These are phyloP conservation scores for Neurospora sp. DNA, from an alignment of 495 filamentous ascomycete genomes.

Conservation along the genomic window DNA sequence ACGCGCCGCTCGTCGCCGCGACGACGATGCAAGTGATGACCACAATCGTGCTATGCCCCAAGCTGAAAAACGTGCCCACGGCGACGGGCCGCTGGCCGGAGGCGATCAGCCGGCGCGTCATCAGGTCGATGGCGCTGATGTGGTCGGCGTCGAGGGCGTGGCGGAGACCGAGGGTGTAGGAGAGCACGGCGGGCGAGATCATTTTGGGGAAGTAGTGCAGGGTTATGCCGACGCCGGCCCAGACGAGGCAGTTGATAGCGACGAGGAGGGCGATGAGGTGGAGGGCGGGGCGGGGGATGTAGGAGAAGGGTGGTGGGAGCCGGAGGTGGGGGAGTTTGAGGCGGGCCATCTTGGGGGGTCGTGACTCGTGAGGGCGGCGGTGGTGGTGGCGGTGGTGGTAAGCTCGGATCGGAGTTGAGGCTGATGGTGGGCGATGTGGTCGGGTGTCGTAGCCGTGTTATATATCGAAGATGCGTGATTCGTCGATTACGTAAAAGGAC, in stretches of 20 bases:
- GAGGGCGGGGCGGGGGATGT: slow-evolving; percentile 54
- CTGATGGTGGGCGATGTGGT: background rate
- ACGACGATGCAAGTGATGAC: slow-evolving; percentile 85
- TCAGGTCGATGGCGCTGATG: slow-evolving; percentile 91
- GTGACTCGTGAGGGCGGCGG: too few species aligned
- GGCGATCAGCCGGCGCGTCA: slow-evolving; percentile 86
- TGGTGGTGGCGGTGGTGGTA: too few species aligned
- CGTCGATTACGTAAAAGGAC: background rate
- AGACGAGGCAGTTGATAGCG: slow-evolving; percentile 57
- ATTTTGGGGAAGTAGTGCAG: slow-evolving; percentile 47
- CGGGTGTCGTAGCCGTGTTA: background rate
- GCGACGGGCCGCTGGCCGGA: slow-evolving; percentile 80
- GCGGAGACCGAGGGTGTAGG: slow-evolving; percentile 82
- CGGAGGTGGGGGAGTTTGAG: slow-evolving; percentile 4
- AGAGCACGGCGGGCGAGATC: slow-evolving; percentile 67
- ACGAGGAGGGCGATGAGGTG: slow-evolving; percentile 57
- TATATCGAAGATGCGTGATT: background rate
- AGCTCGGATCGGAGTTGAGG: background rate
- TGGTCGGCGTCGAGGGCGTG: slow-evolving; percentile 97
- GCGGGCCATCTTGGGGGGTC: background rate
- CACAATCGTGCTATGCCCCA: slow-evolving; percentile 91
- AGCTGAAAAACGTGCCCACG: slow-evolving; percentile 89
- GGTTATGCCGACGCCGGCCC: slow-evolving; percentile 62
- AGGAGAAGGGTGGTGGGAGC: slow-evolving; percentile 16
- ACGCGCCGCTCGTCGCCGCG: slow-evolving; percentile 74